Percentiles rank a stretch among this genome's conserved stretches.
Evolutionary conservation across 176 grass and related monocot species (phyloP).

Genomic region (Oryza longistaminata): DNA sequence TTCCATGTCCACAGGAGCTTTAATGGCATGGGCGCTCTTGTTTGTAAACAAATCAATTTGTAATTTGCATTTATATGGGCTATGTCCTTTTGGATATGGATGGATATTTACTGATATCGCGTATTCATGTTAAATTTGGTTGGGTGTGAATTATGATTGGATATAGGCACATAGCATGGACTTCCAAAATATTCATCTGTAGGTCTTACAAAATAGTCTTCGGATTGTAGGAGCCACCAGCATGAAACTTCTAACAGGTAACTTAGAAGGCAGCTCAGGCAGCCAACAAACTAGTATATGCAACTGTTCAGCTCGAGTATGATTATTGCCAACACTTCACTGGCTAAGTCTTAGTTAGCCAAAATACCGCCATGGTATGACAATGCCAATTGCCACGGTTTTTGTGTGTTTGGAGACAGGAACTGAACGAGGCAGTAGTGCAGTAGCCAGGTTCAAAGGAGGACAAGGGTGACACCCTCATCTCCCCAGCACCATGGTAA

Average conservation of each 20-base stretch:
- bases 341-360: background rate
- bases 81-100: background rate
- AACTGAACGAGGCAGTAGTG: background rate
- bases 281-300: slow-evolving; percentile 14
- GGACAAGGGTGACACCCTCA: background rate
- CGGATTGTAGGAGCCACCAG: background rate
- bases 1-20: background rate
- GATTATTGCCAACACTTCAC: background rate
- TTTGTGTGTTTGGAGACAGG: background rate
- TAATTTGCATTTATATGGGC: background rate
- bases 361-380: background rate
- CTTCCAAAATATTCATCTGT: background rate
- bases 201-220: background rate
- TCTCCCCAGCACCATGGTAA: background rate
- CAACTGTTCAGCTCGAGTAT: background rate
- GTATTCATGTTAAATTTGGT: background rate
- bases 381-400: background rate
- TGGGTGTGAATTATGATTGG: background rate
- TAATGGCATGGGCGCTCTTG: background rate
- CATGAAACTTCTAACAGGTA: background rate
- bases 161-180: background rate
- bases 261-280: background rate
- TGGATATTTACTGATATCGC: background rate
- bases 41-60: background rate
- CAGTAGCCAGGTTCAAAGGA: background rate